Percentiles rank a stretch among this genome's conserved stretches.
These are phyloP conservation scores for Lasiodiplodia sp. DNA, from an alignment of 2,329 filamentous ascomycete genomes.

Conservation along the genomic window DNA sequence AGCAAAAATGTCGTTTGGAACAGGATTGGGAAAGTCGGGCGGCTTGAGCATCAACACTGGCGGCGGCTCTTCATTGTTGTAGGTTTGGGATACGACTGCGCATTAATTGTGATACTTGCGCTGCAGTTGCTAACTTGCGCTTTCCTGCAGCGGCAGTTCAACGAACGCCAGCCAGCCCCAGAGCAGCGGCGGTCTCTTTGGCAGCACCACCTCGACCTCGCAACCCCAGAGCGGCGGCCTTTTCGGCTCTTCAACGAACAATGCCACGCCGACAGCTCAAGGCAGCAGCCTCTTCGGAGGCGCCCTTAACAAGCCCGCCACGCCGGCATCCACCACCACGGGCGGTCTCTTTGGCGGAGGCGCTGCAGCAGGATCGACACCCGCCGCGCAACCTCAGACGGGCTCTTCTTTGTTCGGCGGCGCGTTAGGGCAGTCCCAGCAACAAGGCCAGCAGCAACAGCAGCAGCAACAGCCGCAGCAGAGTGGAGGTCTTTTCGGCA, in stretches of 20 bases:
- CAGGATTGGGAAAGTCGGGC: conserved; percentile 56
- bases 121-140: conserved; percentile 12
- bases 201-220: conserved; percentile 34
- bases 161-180: conserved; percentile 33
- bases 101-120: not conserved
- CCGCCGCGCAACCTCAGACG: conserved; percentile 33
- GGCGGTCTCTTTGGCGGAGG: conserved; percentile 46
- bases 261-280: conserved; percentile 37
- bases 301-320: conserved; percentile 44
- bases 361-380: conserved; percentile 36
- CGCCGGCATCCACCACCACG: conserved; percentile 32
- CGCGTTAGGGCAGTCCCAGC: conserved; percentile 41
- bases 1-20: conserved; percentile 39
- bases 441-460: conserved; percentile 37
- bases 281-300: conserved; percentile 45
- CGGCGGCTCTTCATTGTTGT: conserved; percentile 33
- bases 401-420: conserved; percentile 45
- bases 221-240: conserved; percentile 38
- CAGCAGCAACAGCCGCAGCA: conserved; percentile 34
- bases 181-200: conserved; percentile 38
- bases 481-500: conserved; percentile 45
- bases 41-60: conserved; percentile 64
- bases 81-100: not conserved
- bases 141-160: conserved; percentile 33
- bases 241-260: conserved; percentile 35